These are phyloP conservation scores for Wickerhamiella bombiphila DNA, from an alignment of 805 yeast genomes.

Conservation along the genomic window DNA sequence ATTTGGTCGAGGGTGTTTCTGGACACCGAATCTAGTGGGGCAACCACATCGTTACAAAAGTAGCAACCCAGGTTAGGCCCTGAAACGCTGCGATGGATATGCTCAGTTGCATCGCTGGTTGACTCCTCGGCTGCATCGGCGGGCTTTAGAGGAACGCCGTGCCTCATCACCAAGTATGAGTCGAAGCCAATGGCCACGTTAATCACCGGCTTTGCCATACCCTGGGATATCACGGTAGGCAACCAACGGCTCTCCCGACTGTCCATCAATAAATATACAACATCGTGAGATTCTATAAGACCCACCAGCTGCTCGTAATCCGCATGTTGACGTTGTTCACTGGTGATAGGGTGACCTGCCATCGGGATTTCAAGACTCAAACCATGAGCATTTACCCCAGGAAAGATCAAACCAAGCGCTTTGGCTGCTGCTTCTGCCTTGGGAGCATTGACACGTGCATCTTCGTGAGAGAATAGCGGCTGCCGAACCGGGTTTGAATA, in stretches of 20 bases:
- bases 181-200: constrained; percentile 95
- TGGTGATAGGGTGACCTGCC: constrained; percentile 80
- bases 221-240: constrained; percentile 73
- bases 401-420: constrained; percentile 58
- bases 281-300: constrained; percentile 57
- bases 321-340: constrained; percentile 33
- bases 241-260: constrained; percentile 95
- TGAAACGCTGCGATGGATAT: too few relatives aligned
- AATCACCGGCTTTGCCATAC: constrained; percentile 55
- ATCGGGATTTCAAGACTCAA: constrained; percentile 67
- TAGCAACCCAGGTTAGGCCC: constrained; percentile 64
- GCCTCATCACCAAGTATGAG: constrained; percentile 85
- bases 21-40: constrained; percentile 76
- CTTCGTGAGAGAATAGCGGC: constrained; percentile 69
- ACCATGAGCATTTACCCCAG: constrained; percentile 57
- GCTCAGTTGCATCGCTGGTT: not conserved
- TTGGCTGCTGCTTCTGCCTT: constrained; percentile 72
- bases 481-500: constrained; percentile 94
- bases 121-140: constrained; percentile 9
- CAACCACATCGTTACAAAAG: constrained; percentile 90
- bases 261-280: constrained; percentile 70
- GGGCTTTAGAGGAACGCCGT: constrained; percentile 36
- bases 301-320: constrained; percentile 40
- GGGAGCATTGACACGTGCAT: constrained; percentile 60
- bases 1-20: constrained; percentile 90